phyloP scores from a whole-genome alignment of 1,284 basidiomycete genomes.

The Ceratobasidium sp. region DNA sequence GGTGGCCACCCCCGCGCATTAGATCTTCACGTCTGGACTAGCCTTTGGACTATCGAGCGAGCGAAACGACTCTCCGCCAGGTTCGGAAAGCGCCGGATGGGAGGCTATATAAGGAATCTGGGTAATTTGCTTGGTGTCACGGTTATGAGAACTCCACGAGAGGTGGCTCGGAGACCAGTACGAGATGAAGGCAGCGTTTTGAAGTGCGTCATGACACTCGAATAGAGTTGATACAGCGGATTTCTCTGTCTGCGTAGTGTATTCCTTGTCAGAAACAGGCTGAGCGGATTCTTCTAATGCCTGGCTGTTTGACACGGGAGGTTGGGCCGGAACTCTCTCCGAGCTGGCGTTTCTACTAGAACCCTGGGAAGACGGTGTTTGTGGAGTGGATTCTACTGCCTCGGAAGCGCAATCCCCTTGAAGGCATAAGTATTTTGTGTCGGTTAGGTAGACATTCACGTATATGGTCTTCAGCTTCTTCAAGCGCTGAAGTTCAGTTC shows the following conservation, averaged over 20 bases:
- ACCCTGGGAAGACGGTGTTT: background rate
- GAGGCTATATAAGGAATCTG: background rate
- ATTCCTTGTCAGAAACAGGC: background rate
- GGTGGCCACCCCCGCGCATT: slow-evolving; percentile 2
- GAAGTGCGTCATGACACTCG: slow-evolving; percentile 7
- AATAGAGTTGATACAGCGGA: slow-evolving; percentile 5
- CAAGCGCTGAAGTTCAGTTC: slow-evolving; percentile 6
- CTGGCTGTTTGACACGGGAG: background rate
- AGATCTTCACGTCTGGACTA: background rate
- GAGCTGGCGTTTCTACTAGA: background rate
- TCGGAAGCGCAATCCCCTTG: background rate
- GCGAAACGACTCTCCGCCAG: background rate
- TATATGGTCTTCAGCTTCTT: slow-evolving; percentile 28
- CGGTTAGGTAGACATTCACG: slow-evolving; percentile 41
- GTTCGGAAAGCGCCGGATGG: background rate
- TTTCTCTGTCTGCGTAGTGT: slow-evolving; percentile 14
- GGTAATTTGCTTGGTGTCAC: background rate
- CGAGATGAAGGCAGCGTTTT: slow-evolving; percentile 18
- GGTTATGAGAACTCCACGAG: slow-evolving; percentile 7
- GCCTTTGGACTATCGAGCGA: background rate
- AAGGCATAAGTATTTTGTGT: slow-evolving; percentile 27
- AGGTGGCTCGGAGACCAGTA: slow-evolving; percentile 36
- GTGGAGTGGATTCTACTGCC: background rate
- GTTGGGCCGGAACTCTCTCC: background rate
- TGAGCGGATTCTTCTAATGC: background rate